These are phyloP conservation scores for Boletus sp. DNA, from an alignment of 1,284 basidiomycete species.

Conservation along the genomic window DNA sequence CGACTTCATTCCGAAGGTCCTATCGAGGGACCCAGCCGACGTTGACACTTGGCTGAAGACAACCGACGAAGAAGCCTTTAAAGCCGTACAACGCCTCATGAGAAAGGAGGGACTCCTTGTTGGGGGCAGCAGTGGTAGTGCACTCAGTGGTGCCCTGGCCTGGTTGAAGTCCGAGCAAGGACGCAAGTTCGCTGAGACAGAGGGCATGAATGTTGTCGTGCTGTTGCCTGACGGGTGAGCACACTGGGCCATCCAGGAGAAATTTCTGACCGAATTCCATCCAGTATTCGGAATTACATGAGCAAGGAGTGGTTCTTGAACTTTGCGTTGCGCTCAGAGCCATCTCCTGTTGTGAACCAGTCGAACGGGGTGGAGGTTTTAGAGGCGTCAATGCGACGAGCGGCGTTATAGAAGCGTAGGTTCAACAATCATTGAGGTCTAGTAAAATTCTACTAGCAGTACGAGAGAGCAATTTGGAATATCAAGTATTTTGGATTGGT, in stretches of 20 bases:
- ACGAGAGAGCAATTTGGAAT: no score
- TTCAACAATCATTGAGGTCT: no score
- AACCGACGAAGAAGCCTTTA: slow-evolving; percentile 77
- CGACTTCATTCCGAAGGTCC: slow-evolving; percentile 85
- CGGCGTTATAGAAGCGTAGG: slow-evolving; percentile 7
- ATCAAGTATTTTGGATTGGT: background rate
- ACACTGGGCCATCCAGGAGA: background rate
- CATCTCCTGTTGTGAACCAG: slow-evolving; percentile 46
- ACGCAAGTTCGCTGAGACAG: slow-evolving; percentile 59
- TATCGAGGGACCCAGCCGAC: slow-evolving; percentile 51
- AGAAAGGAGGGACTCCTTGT: slow-evolving; percentile 84
- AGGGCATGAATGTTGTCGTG: slow-evolving; percentile 84
- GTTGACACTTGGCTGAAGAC: slow-evolving; percentile 86
- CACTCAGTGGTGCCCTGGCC: slow-evolving; percentile 71
- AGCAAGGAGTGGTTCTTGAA: slow-evolving; percentile 85
- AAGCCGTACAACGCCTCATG: slow-evolving; percentile 77
- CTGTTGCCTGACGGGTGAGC: slow-evolving; percentile 85
- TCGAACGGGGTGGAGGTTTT: background rate
- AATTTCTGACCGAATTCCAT: background rate
- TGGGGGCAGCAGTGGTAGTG: slow-evolving; percentile 89
- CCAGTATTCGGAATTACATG: slow-evolving; percentile 92
- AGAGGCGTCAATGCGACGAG: slow-evolving; percentile 4
- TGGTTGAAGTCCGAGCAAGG: slow-evolving; percentile 78
- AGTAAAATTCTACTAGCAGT: no score
- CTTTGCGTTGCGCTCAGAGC: slow-evolving; percentile 54